Base-by-base conservation (phyloP, 345 rosid genomes). In the Aquilaria sinensis region DNA sequence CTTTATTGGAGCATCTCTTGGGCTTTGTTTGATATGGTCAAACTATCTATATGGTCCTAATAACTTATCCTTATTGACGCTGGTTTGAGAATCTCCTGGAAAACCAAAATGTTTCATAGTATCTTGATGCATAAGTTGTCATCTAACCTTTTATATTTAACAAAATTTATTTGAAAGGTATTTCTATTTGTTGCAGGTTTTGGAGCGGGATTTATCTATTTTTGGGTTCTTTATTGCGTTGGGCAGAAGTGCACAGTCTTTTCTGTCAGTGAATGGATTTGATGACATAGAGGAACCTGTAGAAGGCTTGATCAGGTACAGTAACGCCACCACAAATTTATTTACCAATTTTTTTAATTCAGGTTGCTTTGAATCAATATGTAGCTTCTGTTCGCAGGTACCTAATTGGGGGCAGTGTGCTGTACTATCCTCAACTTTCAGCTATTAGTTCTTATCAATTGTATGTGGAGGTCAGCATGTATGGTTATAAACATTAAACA, bases 191-290 rank as follows among this genome's bases (percentile, higher is more conserved):
- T 60, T 75, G 79, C 94, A 94, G 97, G 85, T 88, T 54, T 73
- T 94, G 84, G 96, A 85, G 71, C 88, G 83, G 80, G 99, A 94
- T 80, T 83, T 94, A 80, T 92, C 99, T 79, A 83, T 90, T 65
- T 90, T 94, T 82, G 99, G 99, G 66, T 90, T 90, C 82, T 94
- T 94, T 73, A 90, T 90, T 74, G 96, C 96, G 58, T 75, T 94
- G 33, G 99, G 99, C 63, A 82, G 96, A 80, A 85, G 90, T 66
- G 81, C 90, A 31, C 83, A 82, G 70, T 77, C 81, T 31, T 86
- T 70, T 76, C 68, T 90, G 74, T 78, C 84, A 66, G 86, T 84
- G 53, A 88, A 90, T 75, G 97, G 99, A 60, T 94, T 74, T 66
- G 76, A 74, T 68, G 78, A 70, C n/a, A 53, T 83, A 57, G 83